Evolutionary conservation across 73 alveolate genomes (phyloP), one percentile per base, ranked within the genome.

Genomic region (Symbiodinium natans): DNA sequence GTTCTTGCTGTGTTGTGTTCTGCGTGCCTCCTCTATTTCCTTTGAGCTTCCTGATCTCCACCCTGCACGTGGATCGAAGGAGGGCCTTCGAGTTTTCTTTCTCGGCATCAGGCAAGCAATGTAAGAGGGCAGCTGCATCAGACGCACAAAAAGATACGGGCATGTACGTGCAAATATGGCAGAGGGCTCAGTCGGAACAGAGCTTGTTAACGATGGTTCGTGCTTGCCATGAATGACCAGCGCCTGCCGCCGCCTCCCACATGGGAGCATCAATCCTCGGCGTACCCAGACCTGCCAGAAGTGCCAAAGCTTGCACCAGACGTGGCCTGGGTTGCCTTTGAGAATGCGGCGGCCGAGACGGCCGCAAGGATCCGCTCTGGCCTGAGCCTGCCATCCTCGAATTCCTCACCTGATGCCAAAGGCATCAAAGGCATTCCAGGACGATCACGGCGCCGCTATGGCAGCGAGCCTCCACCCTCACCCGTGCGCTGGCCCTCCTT

Each of bases 391-490:
- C 75, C 75, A n/a, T n/a, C n/a, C n/a, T n/a, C n/a, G n/a, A n/a
- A n/a, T 25, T 56, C 75, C 33, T 56, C 75, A 56, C 75, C 75
- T 56, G 75, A 15, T 4, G 75, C 75, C 75, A 56, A 56, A 56
- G 75, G 75, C 59, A 46, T 46, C 59, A 9, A 46, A 13, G 59
- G n/a, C n/a, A n/a, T n/a, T n/a, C n/a, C n/a, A n/a, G n/a, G n/a
- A n/a, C 75, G 95, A 31, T 4, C 74, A 33, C 95, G 86, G 15
- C 95, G 95, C 46, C 95, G 95, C 87, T 68, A 89, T 75, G 95
- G 95, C 95, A 63, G 87, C 95, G 95, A 89, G 95, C 95, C 95
- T 46, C 87, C 96, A 36, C 96, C 96, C n/a, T 89, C 96, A 36
- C 96, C 96, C 31, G 38, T 41, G 73, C 87, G 75, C 87, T 21